Conservation (phyloP, 805 yeast species). For the Yamadazyma laniorum region DNA sequence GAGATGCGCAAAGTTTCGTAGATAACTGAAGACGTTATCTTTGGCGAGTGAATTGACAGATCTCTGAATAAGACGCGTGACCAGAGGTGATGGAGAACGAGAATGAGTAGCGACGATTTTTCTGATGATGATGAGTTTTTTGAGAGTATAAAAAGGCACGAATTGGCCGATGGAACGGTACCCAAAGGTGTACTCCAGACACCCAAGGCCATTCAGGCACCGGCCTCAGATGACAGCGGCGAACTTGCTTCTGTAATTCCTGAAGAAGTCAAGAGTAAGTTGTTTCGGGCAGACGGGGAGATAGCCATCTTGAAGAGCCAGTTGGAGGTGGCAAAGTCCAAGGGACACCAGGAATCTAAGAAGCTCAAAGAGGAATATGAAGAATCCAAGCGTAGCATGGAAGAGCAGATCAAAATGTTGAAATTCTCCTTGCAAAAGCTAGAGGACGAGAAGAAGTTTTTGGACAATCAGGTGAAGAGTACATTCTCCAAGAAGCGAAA, state of each 20-base stretch:
- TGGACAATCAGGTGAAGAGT: constrained; percentile 36
- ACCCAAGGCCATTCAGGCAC: neutral
- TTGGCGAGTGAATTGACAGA: too few species aligned
- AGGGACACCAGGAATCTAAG: constrained; percentile 37
- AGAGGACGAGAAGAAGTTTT: constrained; percentile 44
- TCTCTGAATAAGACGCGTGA: too few species aligned
- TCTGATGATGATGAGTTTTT: constrained; percentile 15
- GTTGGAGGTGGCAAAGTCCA: constrained; percentile 45
- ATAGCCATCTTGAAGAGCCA: constrained; percentile 73
- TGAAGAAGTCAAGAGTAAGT: constrained; percentile 21
- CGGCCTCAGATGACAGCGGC: neutral
- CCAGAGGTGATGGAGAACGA: neutral
- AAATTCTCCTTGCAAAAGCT: constrained; percentile 33
- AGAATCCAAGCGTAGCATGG: constrained; percentile 18
- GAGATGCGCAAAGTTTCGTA: neutral
- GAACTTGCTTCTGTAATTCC: constrained; percentile 1
- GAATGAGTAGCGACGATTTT: constrained; percentile 2
- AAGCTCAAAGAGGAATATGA: constrained; percentile 20
- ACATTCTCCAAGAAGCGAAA: constrained; percentile 22
- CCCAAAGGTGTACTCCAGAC: too few species aligned
- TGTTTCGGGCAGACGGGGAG: constrained; percentile 65
- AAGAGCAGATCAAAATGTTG: constrained; percentile 31
- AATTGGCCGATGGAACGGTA: constrained; percentile 1
- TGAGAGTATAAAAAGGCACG: constrained; percentile 6
- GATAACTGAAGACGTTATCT: too few species aligned